Evolutionary conservation across 345 rosid genomes (phyloP).

Genomic region (Lepidium sativum): DNA sequence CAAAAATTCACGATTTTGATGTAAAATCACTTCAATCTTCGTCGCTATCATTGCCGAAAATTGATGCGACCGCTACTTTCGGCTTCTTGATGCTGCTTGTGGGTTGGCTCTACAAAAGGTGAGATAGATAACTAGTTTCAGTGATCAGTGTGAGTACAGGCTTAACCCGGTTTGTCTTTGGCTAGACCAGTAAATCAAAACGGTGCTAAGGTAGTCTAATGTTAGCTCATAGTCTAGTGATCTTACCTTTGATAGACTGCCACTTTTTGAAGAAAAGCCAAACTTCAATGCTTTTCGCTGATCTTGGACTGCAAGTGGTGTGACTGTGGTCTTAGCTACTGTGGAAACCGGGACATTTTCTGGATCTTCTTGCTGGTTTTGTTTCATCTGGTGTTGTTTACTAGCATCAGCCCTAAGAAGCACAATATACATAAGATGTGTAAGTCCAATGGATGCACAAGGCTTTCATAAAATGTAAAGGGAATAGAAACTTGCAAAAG

Average conservation of each 20-base stretch:
- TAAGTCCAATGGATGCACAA: background rate
- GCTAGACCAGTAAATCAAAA: background rate
- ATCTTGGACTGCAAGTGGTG: conserved; percentile 62
- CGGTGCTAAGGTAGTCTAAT: background rate
- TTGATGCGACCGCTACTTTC: conserved; percentile 54
- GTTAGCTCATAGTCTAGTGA: background rate
- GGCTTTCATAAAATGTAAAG: background rate
- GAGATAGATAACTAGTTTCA: background rate
- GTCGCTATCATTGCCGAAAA: conserved; percentile 71
- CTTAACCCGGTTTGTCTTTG: background rate
- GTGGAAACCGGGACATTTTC: conserved; percentile 31
- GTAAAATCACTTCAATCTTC: conserved; percentile 35
- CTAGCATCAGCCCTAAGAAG: conserved; percentile 72
- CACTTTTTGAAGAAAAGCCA: conserved; percentile 73
- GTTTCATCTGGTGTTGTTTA: conserved; percentile 56
- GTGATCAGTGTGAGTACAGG: background rate
- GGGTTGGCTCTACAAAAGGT: conserved; percentile 38
- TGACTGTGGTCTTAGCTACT: conserved; percentile 25
- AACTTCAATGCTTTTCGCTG: conserved; percentile 75
- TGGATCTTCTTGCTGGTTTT: conserved; percentile 39
- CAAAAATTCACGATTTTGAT: background rate
- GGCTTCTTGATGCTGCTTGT: conserved; percentile 53
- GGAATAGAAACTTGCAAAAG: conserved; percentile 11
- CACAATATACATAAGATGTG: background rate
- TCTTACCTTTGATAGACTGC: conserved; percentile 57